These are phyloP conservation scores for Trichoderma sp. DNA, from an alignment of 2,329 filamentous ascomycete species.

Conservation along the genomic window DNA sequence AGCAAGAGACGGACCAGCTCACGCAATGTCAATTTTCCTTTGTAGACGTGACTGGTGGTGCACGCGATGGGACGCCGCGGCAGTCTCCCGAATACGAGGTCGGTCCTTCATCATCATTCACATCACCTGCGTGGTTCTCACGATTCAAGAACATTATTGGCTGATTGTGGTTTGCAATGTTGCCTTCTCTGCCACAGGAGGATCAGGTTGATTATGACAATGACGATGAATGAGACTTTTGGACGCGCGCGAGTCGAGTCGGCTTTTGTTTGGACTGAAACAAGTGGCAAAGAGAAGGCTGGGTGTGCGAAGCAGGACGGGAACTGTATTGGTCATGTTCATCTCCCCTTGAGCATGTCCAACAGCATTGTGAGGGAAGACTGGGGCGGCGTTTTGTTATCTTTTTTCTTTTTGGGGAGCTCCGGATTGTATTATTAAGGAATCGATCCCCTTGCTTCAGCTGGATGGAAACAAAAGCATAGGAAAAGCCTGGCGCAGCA, in stretches of 20 bases:
- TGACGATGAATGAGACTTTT: slow-evolving; percentile 20
- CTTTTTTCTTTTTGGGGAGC: neutral
- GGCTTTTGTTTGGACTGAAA: neutral
- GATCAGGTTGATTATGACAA: slow-evolving; percentile 23
- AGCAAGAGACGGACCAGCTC: slow-evolving; percentile 10
- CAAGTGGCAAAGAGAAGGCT: neutral
- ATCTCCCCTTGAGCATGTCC: neutral
- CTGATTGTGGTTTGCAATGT: slow-evolving; percentile 25
- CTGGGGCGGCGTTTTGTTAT: neutral
- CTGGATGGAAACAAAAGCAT: neutral
- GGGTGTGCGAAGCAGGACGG: neutral
- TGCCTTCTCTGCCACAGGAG: slow-evolving; percentile 21
- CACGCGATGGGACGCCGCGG: neutral
- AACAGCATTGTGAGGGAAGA: neutral
- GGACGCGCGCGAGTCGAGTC: neutral
- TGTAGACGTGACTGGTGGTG: slow-evolving; percentile 13
- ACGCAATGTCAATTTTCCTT: slow-evolving; percentile 5
- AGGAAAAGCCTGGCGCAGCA: neutral
- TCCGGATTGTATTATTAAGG: neutral
- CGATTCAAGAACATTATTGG: slow-evolving; percentile 27
- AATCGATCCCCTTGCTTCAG: neutral
- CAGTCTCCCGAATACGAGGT: slow-evolving; percentile 28
- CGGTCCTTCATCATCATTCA: slow-evolving; percentile 23
- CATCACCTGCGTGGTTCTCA: slow-evolving; percentile 23
- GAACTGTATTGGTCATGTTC: neutral